Evolutionary conservation across 2,329 filamentous ascomycete genomes (phyloP).

Genomic region (Chrysoporthe deuterocubensis): DNA sequence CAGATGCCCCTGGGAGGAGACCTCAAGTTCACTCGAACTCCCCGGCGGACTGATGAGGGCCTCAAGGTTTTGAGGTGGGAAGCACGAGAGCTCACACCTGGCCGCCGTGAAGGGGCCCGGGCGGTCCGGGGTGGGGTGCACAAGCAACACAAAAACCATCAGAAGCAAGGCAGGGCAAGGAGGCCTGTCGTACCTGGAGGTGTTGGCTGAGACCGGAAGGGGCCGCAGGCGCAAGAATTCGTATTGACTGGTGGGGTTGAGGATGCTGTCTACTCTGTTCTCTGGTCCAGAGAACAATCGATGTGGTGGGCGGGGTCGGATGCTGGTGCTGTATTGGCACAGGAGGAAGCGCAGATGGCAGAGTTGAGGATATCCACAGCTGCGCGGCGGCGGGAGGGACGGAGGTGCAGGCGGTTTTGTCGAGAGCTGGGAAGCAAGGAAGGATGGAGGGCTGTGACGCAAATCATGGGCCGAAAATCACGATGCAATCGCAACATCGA

Average conservation of each 20-base stretch:
- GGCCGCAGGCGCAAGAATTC: no score
- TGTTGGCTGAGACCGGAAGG: no score
- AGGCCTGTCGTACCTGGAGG: no score
- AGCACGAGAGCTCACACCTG: neutral
- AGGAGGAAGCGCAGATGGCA: neutral
- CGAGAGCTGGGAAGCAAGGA: neutral
- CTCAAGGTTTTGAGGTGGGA: neutral
- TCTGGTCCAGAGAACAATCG: no score
- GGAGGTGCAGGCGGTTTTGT: neutral
- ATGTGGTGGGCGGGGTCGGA: no score
- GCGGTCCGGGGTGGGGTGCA: no score
- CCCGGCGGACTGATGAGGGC: neutral
- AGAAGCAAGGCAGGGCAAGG: no score
- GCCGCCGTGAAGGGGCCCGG: no score
- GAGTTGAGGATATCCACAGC: neutral
- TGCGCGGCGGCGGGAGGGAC: neutral
- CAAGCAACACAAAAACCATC: no score
- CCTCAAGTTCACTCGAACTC: neutral
- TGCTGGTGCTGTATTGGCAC: no score
- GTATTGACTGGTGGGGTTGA: no score
- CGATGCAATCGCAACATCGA: conserved; percentile 24
- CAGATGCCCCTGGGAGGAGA: neutral
- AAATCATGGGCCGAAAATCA: conserved; percentile 18
- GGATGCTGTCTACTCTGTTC: no score
- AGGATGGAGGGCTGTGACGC: conserved; percentile 20